Percentiles rank a stretch among this genome's conserved stretches.
Evolutionary conservation across 108 stramenopile species (phyloP).

Genomic region (Nannochloropsis salina): DNA sequence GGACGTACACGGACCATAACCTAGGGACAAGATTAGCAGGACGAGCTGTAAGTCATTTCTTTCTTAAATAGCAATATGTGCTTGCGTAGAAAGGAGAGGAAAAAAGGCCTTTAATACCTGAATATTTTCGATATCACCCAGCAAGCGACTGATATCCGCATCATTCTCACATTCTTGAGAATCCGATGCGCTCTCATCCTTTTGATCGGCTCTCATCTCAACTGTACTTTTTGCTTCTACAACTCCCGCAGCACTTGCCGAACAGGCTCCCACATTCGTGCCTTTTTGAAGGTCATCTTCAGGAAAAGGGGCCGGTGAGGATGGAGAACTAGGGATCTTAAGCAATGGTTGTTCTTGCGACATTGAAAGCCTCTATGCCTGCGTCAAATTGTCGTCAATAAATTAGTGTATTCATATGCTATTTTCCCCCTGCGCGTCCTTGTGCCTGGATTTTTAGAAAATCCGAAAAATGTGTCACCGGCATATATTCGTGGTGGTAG

Average conservation of each 20-base stretch:
- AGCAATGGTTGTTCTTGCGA: no score
- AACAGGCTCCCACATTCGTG: neutral
- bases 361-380: no score
- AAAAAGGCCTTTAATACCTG: neutral
- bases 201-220: no score
- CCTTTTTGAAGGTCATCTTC: neutral
- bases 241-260: neutral
- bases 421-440: no score
- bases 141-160: neutral
- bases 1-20: slow-evolving; percentile 8
- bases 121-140: slow-evolving; percentile 14
- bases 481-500: no score
- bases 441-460: no score
- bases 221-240: neutral
- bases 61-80: neutral
- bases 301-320: neutral
- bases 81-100: neutral
- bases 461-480: no score
- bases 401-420: no score
- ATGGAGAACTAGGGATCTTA: neutral
- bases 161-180: no score
- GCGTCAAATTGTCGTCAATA: no score
- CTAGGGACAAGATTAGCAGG: neutral
- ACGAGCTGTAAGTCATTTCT: neutral
- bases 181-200: no score